Percentiles rank a stretch among this genome's conserved stretches.
Evolutionary conservation across 805 yeast genomes (phyloP).

Genomic region (Nakazawaea peltata): DNA sequence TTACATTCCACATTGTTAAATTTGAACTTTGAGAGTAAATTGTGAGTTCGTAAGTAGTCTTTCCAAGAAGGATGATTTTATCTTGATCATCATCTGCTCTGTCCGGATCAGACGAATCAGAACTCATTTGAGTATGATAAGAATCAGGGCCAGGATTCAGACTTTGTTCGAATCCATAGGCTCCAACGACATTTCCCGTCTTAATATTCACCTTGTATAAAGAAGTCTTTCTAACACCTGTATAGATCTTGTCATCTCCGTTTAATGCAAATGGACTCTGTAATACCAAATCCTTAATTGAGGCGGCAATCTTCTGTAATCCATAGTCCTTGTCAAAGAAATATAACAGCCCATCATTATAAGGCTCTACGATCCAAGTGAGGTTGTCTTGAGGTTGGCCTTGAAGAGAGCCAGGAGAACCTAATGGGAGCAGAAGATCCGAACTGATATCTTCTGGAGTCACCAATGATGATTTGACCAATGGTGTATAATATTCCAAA

Average conservation of each 20-base stretch:
- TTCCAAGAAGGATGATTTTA: slow-evolving; percentile 51
- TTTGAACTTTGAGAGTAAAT: slow-evolving; percentile 67
- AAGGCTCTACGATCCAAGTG: slow-evolving; percentile 89
- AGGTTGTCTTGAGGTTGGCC: slow-evolving; percentile 23
- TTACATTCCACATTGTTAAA: slow-evolving; percentile 68
- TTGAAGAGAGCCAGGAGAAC: no score
- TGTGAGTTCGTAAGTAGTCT: slow-evolving; percentile 60
- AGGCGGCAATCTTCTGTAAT: slow-evolving; percentile 71
- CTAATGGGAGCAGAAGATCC: no score
- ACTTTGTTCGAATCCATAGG: slow-evolving; percentile 45
- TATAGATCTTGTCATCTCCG: slow-evolving; percentile 76
- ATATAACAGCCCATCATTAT: slow-evolving; percentile 74
- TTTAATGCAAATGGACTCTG: slow-evolving; percentile 79
- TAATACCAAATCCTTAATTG: slow-evolving; percentile 66
- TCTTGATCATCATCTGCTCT: slow-evolving; percentile 6
- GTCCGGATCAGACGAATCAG: slow-evolving; percentile 11
- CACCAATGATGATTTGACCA: no score
- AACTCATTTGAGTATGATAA: slow-evolving; percentile 12
- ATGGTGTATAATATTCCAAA: background rate
- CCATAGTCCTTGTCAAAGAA: slow-evolving; percentile 73
- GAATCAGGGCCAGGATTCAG: no score
- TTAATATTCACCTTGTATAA: slow-evolving; percentile 64
- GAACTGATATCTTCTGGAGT: slow-evolving; percentile 2
- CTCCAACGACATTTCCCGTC: slow-evolving; percentile 65
- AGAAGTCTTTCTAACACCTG: slow-evolving; percentile 75